Base-by-base conservation (phyloP, 129 eudicot genomes). In the Ambrosia trifida region DNA sequence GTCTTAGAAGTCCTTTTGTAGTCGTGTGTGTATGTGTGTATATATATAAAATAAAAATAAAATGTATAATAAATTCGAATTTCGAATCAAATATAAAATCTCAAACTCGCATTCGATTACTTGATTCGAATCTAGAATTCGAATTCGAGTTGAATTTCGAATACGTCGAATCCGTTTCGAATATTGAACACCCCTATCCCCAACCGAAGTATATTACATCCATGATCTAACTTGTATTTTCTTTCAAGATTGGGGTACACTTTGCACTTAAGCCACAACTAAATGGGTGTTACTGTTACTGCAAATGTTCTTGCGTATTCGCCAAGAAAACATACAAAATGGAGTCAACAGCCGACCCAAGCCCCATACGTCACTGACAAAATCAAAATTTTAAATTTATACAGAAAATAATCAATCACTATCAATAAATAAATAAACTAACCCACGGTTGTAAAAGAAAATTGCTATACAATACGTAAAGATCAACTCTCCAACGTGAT, bases 331-430 rank as follows among this genome's bases (percentile, higher is more conserved):
- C 71, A 60, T 69, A 66, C 45, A 52, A 70, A 61, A 69, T 17
- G 30, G 17, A 7, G 47, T 77, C 72, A 62, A 61, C 12, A 35
- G 58, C 47, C 71, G 56, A 70, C 72, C 76, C 41, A 76, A 68
- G 80, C 0, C 76, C 3, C 66, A 50, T 70, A 63, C 76, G 81
- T 77, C 76, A 77, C 50, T 51, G 28, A 24, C 28, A 24, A 0
- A 16, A 61, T 62, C 47, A 70, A 38, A 9, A 75, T 28, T 5
- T 72, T 16, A 3, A 19, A 11, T 60, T 66, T 66, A 58, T 41
- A 47, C 63, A 58, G 2, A 68, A 68, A 18, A 7, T 32, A 10
- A 32, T 66, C 62, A 38, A 38, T 77, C 28, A 24, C 1, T 24
- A 24, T 24, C 28, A 24, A 24, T 24, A 24, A 24, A 24, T 24